These are phyloP conservation scores for Stramenopiles sp. DNA, from an alignment of 352 stramenopile species.

Conservation along the genomic window DNA sequence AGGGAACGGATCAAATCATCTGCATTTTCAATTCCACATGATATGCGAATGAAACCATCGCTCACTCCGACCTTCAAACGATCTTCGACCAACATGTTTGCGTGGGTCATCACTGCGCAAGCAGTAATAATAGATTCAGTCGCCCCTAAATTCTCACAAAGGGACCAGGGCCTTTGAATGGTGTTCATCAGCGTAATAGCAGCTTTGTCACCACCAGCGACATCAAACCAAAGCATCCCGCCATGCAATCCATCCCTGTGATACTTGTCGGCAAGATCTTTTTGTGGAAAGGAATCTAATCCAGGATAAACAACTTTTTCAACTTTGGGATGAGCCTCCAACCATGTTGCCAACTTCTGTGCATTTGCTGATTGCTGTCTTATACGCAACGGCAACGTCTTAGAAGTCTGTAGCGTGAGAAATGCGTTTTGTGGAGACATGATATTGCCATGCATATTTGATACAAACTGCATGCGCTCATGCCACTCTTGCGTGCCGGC, in stretches of 20 bases:
- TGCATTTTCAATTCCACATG: conserved; percentile 75
- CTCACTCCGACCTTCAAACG: conserved; percentile 64
- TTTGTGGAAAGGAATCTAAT: conserved; percentile 47
- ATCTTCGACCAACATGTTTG: conserved; percentile 70
- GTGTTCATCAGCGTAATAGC: conserved; percentile 82
- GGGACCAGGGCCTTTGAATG: conserved; percentile 29
- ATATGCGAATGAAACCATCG: conserved; percentile 75
- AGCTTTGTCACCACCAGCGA: conserved; percentile 49
- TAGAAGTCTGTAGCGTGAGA: conserved; percentile 34
- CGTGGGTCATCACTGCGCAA: conserved; percentile 81
- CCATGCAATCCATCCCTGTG: conserved; percentile 39
- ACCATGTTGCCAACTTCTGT: conserved; percentile 55
- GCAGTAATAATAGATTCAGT: conserved; percentile 75
- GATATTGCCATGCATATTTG: conserved; percentile 45
- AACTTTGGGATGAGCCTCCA: conserved; percentile 56
- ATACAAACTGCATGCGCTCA: conserved; percentile 35
- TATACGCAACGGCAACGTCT: conserved; percentile 56
- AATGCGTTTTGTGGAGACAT: conserved; percentile 54
- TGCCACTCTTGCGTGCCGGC: conserved; percentile 33
- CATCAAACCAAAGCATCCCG: conserved; percentile 57
- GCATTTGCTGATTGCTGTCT: conserved; percentile 34
- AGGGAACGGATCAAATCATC: conserved; percentile 83
- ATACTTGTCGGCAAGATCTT: conserved; percentile 38
- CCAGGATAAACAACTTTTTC: conserved; percentile 70
- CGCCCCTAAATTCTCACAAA: conserved; percentile 49